phyloP scores from a whole-genome alignment of 2,329 filamentous ascomycete species.

The Aspergillus fructus region DNA sequence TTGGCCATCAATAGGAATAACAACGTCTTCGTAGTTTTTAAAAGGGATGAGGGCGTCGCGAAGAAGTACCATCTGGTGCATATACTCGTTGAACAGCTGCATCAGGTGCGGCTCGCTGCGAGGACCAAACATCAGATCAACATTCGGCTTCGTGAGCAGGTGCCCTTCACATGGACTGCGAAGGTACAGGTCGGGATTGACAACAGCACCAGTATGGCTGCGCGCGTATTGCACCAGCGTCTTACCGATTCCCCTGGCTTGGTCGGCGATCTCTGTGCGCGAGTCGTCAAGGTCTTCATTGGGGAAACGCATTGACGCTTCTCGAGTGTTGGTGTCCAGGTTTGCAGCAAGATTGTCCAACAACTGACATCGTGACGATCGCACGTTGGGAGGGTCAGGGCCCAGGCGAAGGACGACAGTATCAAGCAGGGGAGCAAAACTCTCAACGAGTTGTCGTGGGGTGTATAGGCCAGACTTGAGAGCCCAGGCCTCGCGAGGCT shows the following conservation, averaged over 20 bases:
- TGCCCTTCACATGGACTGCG: slow-evolving; percentile 23
- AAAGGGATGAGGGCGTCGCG: slow-evolving; percentile 23
- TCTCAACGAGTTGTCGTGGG: slow-evolving; percentile 19
- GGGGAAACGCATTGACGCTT: slow-evolving; percentile 16
- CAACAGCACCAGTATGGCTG: background rate
- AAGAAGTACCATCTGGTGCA: slow-evolving; percentile 25
- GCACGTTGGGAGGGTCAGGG: slow-evolving; percentile 6
- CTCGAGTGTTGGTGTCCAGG: slow-evolving; percentile 18
- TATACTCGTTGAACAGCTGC: slow-evolving; percentile 26
- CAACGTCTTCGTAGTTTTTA: slow-evolving; percentile 20
- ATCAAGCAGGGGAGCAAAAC: slow-evolving; percentile 21
- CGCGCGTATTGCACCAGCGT: slow-evolving; percentile 18
- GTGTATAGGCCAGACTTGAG: slow-evolving; percentile 20
- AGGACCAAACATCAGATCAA: slow-evolving; percentile 20
- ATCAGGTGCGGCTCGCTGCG: slow-evolving; percentile 22
- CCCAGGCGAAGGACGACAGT: slow-evolving; percentile 17
- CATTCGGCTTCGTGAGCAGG: slow-evolving; percentile 20
- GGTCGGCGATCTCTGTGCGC: slow-evolving; percentile 17
- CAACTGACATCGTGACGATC: slow-evolving; percentile 11
- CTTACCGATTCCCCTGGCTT: slow-evolving; percentile 17
- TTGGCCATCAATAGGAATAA: slow-evolving; percentile 15
- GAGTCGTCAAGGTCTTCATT: slow-evolving; percentile 6
- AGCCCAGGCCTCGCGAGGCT: slow-evolving; percentile 4
- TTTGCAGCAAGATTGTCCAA: slow-evolving; percentile 21
- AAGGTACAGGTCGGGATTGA: slow-evolving; percentile 14